These are phyloP conservation scores for Boletus vermiculosoides DNA, from an alignment of 768 basidiomycete genomes.

Conservation along the genomic window DNA sequence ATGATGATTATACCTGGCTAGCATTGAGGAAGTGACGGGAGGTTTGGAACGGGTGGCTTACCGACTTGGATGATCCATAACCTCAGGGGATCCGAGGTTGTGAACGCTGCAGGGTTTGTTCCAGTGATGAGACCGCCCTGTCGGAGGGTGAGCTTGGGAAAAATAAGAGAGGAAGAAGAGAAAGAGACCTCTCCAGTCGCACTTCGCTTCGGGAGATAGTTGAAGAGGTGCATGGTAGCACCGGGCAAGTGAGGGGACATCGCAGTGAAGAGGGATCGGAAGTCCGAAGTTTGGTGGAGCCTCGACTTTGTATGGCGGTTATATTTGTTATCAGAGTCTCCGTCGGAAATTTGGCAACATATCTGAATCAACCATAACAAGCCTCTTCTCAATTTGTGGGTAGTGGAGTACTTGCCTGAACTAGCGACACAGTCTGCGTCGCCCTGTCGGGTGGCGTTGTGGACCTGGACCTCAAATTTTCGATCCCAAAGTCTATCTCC, in stretches of 20 bases:
- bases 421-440: too few relatives aligned
- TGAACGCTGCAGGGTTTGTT: slow-evolving; percentile 66
- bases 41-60: slow-evolving; percentile 31
- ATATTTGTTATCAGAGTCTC: too few relatives aligned
- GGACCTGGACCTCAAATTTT: too few relatives aligned
- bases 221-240: slow-evolving; percentile 36
- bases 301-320: too few relatives aligned
- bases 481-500: too few relatives aligned
- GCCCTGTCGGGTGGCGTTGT: too few relatives aligned
- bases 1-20: slow-evolving; percentile 73
- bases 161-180: background rate
- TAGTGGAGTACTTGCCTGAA: too few relatives aligned
- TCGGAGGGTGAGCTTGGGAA: background rate
- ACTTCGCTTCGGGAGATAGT: slow-evolving; percentile 5
- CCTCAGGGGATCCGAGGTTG: slow-evolving; percentile 65
- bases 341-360: too few relatives aligned
- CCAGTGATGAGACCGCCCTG: slow-evolving; percentile 78
- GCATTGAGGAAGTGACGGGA: background rate
- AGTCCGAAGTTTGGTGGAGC: too few relatives aligned
- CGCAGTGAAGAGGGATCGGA: too few relatives aligned
- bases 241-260: slow-evolving; percentile 41
- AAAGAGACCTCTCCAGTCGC: slow-evolving; percentile 25
- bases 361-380: too few relatives aligned
- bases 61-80: slow-evolving; percentile 81
- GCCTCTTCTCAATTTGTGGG: too few relatives aligned